Evolutionary conservation across 805 yeast genomes (phyloP), one percentile per base, ranked within the genome.

Genomic region (Starmera dryadoides): DNA sequence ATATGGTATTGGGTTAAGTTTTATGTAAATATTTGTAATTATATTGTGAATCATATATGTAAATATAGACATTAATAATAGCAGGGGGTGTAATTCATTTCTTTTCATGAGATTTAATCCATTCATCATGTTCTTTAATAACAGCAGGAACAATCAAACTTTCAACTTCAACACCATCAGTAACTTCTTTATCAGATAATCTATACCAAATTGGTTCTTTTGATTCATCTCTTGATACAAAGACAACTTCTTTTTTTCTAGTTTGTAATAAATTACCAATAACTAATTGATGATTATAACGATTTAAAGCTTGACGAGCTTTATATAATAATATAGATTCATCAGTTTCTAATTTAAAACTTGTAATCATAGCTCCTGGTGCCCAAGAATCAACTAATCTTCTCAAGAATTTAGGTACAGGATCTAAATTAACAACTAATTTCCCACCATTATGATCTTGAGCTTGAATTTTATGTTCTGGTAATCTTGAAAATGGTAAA

Each of bases 261-360:
- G 94, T 82, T 55, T 89, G 96, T 45, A 93, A 65, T 47, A 93
- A 63, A 55, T 93, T 93, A 3, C 98, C 98, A 57, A 93, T 88
- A 11, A 93, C 98, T 39, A 93, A 64, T 60, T 91, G 97, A 61
- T 93, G 98, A 44, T 79, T 83, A 60, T 93, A 93, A 42, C 96
- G 71, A 21, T 76, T 76, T 42, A 93, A 69, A 0, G 98, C 97
- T 42, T 73, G 78, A 37, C 68, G 66, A 10, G 96, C 85, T 62
- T 93, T 93, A 41, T 71, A 67, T 35, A 88, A 70, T 46, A 93
- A 65, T 19, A 93, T 75, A 8, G 66, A 49, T 40, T 63, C 57
- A 58, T 93, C 98, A 0, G 98, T 93, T 56, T 93, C 98, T 37
- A 93, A 71, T 60, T 93, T 93, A 65, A 93, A 93, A 15, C 95